phyloP scores from a whole-genome alignment of 768 basidiomycete genomes.

The Myochromella boudieri region DNA sequence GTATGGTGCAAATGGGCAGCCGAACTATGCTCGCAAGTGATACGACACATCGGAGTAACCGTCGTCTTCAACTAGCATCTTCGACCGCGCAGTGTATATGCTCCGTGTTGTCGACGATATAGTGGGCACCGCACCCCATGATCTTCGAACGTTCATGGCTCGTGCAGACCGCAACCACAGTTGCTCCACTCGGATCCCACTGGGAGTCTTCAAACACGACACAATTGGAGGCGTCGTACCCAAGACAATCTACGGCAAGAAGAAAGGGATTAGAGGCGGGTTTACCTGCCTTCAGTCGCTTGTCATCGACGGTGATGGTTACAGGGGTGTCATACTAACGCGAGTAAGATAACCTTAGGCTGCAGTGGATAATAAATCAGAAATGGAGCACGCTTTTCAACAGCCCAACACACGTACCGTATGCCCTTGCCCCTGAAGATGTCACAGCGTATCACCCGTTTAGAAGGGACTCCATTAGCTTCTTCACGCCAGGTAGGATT shows the following conservation, averaged over 20 bases:
- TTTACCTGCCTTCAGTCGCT: constrained; percentile 65
- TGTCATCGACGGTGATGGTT: constrained; percentile 77
- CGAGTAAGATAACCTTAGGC: constrained; percentile 70
- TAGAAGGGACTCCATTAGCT: constrained; percentile 65
- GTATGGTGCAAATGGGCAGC: too few species aligned
- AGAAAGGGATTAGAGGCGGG: constrained; percentile 65
- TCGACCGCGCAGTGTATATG: constrained; percentile 40
- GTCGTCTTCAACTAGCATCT: constrained; percentile 45
- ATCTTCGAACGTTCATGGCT: constrained; percentile 60
- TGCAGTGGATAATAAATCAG: constrained; percentile 17
- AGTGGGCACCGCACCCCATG: constrained; percentile 56
- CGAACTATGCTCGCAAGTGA: too few species aligned
- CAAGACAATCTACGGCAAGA: constrained; percentile 59
- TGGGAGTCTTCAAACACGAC: constrained; percentile 84
- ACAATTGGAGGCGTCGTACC: constrained; percentile 56
- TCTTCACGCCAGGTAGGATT: constrained; percentile 69
- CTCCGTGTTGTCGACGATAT: constrained; percentile 55
- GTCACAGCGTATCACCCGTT: constrained; percentile 69
- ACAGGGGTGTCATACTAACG: constrained; percentile 66
- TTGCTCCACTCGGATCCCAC: constrained; percentile 74
- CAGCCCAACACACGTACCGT: constrained; percentile 39
- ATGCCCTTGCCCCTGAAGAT: constrained; percentile 72
- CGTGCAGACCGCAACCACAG: constrained; percentile 75
- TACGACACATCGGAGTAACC: too few species aligned
- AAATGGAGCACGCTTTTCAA: neutral